Percentiles rank a stretch among this genome's conserved stretches.
These are phyloP conservation scores for Lithocarpus polystachyus DNA, from an alignment of 306 rosid species.

Conservation along the genomic window DNA sequence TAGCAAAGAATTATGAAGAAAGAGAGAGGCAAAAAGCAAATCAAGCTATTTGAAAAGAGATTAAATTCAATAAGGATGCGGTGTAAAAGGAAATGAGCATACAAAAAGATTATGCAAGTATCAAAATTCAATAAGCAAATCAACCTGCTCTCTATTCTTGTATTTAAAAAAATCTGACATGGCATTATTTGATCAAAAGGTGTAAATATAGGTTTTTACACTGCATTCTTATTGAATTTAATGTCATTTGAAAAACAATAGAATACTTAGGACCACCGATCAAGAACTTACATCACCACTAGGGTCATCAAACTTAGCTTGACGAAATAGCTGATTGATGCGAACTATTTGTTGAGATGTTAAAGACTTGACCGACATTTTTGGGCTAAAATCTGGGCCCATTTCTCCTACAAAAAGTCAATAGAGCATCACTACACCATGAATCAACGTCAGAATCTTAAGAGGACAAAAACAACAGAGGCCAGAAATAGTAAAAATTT, in stretches of 20 bases:
- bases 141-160: no score
- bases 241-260: no score
- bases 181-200: no score
- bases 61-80: neutral
- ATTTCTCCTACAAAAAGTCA: conserved; percentile 64
- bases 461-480: neutral
- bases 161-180: no score
- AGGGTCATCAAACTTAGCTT: conserved; percentile 98
- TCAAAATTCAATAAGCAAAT: no score
- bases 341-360: conserved; percentile 93
- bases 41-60: conserved; percentile 1
- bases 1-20: neutral
- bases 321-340: conserved; percentile 91
- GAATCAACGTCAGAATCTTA: neutral
- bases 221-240: no score
- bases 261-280: neutral
- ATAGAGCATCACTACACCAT: neutral
- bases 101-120: no score
- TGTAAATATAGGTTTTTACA: no score
- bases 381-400: conserved; percentile 81
- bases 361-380: conserved; percentile 72
- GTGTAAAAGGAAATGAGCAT: no score
- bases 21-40: conserved; percentile 1
- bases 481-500: neutral
- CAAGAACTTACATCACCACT: conserved; percentile 59